Percentiles rank a stretch among this genome's conserved stretches.
Evolutionary conservation across 352 stramenopile species (phyloP).

Genomic region (Phytophthora sp.): DNA sequence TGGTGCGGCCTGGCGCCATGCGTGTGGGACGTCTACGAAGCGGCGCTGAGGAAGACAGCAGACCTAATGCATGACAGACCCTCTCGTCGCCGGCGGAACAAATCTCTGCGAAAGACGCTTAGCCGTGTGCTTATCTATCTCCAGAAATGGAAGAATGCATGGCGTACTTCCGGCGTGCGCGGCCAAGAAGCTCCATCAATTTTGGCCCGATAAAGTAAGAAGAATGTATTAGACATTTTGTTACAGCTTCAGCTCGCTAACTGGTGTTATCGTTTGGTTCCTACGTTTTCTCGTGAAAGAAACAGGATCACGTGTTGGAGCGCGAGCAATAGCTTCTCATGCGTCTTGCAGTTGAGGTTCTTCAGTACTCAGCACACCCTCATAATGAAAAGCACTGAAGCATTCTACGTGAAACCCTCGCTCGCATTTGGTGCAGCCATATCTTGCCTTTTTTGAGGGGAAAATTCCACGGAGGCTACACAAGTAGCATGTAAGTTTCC

Average conservation of each 20-base stretch:
- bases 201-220: not conserved
- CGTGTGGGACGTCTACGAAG: not conserved
- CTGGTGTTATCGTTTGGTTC: not conserved
- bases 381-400: conserved; percentile 10
- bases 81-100: not conserved
- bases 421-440: not conserved
- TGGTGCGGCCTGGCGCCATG: not conserved
- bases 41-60: not conserved
- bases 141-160: not conserved
- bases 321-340: conserved; percentile 8
- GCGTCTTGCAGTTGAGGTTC: conserved; percentile 6
- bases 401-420: conserved; percentile 12
- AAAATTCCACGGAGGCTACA: not conserved
- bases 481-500: conserved; percentile 8
- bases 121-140: not conserved
- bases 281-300: conserved; percentile 14
- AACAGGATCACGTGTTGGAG: conserved; percentile 5
- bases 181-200: not conserved
- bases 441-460: too few species aligned
- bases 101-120: not conserved
- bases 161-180: not conserved
- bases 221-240: not conserved
- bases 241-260: not conserved
- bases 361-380: not conserved
- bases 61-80: not conserved